These are phyloP conservation scores for Fibroporia radiculosa DNA, from an alignment of 768 basidiomycete species.

Conservation along the genomic window DNA sequence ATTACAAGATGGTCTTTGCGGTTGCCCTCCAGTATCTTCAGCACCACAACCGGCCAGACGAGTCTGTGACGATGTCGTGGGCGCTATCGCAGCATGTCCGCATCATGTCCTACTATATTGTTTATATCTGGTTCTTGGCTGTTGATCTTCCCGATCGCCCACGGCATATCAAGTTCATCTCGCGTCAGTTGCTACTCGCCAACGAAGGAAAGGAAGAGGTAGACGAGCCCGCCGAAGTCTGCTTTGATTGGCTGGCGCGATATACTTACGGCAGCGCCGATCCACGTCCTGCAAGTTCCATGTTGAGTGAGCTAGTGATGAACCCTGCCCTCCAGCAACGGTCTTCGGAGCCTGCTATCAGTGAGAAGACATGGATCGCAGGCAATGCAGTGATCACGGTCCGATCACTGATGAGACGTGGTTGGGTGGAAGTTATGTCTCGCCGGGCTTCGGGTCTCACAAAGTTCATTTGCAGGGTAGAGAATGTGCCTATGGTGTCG, in stretches of 20 bases:
- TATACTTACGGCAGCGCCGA: constrained; percentile 94
- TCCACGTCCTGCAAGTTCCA: constrained; percentile 76
- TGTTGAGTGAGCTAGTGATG: constrained; percentile 75
- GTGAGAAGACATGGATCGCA: constrained; percentile 77
- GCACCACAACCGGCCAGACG: constrained; percentile 66
- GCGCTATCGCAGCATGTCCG: constrained; percentile 89
- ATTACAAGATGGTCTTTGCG: constrained; percentile 91
- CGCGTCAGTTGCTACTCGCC: constrained; percentile 76
- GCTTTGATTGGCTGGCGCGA: constrained; percentile 94
- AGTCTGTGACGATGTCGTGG: constrained; percentile 62
- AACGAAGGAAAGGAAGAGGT: constrained; percentile 67
- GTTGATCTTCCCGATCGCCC: constrained; percentile 77
- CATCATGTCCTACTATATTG: constrained; percentile 80
- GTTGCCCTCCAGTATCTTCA: constrained; percentile 92
- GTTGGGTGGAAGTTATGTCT: constrained; percentile 85
- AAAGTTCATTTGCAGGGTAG: constrained; percentile 73
- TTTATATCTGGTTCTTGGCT: constrained; percentile 93
- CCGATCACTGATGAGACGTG: constrained; percentile 58
- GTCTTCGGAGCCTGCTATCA: constrained; percentile 32
- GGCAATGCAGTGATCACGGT: constrained; percentile 84
- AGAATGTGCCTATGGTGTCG: constrained; percentile 83
- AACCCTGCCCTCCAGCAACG: constrained; percentile 31
- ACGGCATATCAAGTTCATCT: constrained; percentile 78
- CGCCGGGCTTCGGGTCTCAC: constrained; percentile 87
- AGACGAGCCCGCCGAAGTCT: constrained; percentile 91